Conservation (phyloP, 1,284 basidiomycete species). For the Xanthoconium separans region DNA sequence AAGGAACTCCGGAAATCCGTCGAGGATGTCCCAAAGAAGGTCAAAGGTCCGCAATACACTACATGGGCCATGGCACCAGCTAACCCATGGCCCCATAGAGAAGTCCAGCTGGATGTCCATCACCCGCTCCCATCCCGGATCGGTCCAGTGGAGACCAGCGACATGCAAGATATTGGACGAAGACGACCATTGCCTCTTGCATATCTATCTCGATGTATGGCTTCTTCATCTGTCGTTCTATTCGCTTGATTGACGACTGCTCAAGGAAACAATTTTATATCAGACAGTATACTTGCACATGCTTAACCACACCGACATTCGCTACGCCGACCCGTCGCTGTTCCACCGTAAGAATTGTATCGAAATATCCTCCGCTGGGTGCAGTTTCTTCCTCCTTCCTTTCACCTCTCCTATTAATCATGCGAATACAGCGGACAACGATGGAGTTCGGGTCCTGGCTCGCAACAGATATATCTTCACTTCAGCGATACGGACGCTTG, state of each 20-base stretch:
- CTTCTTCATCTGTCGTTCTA: not conserved
- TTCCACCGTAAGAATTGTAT: constrained; percentile 72
- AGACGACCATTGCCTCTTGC: constrained; percentile 60
- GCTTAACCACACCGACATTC: constrained; percentile 72
- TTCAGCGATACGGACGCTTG: constrained; percentile 60
- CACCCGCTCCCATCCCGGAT: constrained; percentile 46
- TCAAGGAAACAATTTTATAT: constrained; percentile 66
- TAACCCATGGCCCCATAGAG: constrained; percentile 36
- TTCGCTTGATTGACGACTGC: constrained; percentile 9
- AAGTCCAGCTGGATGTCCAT: constrained; percentile 71
- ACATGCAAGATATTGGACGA: constrained; percentile 70
- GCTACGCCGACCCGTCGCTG: constrained; percentile 65
- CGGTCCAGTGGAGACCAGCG: constrained; percentile 67
- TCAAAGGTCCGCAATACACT: constrained; percentile 50
- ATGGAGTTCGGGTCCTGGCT: constrained; percentile 52
- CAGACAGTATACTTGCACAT: constrained; percentile 71
- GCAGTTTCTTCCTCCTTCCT: constrained; percentile 19
- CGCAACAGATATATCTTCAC: constrained; percentile 70
- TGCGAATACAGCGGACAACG: constrained; percentile 51
- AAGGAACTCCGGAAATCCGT: constrained; percentile 45
- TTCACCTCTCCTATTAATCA: constrained; percentile 6
- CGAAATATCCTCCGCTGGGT: constrained; percentile 64
- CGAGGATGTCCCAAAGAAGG: constrained; percentile 31
- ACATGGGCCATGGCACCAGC: not conserved
- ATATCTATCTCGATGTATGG: constrained; percentile 71